These are phyloP conservation scores for Sporisorium graminicola DNA, from an alignment of 1,284 basidiomycete species.

Conservation along the genomic window DNA sequence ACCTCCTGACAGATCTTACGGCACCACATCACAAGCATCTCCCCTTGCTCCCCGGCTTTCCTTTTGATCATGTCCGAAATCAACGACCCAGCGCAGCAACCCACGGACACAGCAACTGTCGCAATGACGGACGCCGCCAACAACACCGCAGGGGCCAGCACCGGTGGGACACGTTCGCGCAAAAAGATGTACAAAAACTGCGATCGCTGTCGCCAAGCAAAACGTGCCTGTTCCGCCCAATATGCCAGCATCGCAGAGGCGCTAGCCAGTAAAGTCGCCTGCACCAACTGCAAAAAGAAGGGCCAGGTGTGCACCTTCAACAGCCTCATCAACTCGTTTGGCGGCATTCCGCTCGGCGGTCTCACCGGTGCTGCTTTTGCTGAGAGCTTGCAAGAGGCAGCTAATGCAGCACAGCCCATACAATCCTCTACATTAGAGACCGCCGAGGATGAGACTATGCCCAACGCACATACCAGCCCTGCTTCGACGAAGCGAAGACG, in stretches of 20 bases:
- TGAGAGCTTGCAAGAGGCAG: slow-evolving; percentile 30
- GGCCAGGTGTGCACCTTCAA: slow-evolving; percentile 49
- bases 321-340: slow-evolving; percentile 48
- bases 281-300: slow-evolving; percentile 45
- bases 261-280: slow-evolving; percentile 38
- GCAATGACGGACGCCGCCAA: slow-evolving; percentile 2
- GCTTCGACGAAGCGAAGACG: slow-evolving; percentile 5
- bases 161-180: slow-evolving; percentile 23
- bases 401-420: background rate
- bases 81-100: background rate
- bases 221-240: slow-evolving; percentile 39
- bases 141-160: background rate
- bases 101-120: background rate
- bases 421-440: background rate
- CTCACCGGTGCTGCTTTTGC: slow-evolving; percentile 37
- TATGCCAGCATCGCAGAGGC: slow-evolving; percentile 40
- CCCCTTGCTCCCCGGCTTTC: too few species aligned
- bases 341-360: slow-evolving; percentile 38
- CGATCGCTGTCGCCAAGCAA: slow-evolving; percentile 40
- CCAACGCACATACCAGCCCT: background rate
- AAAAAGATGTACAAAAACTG: slow-evolving; percentile 54
- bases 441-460: background rate
- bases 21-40: too few species aligned
- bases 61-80: background rate
- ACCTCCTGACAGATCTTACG: too few species aligned